Evolutionary conservation across 192 early-diverging fungal genomes (phyloP), one percentile per base, ranked within the genome.

Genomic region (Umbelopsis isabellina): DNA sequence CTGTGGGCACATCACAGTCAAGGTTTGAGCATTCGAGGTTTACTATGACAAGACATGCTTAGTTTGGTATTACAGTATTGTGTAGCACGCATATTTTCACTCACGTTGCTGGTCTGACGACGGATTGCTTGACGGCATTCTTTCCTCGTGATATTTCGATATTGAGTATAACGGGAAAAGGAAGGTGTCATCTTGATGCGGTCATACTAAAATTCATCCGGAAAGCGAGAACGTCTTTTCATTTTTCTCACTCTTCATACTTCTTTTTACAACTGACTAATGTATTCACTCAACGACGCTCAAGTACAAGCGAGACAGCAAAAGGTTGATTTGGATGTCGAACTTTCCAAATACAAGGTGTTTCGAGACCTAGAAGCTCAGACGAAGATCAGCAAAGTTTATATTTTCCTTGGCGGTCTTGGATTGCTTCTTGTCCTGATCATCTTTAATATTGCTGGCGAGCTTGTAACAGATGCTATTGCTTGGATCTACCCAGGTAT

Each of bases 351-450:
- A 69, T 76, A 90, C 52, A 85, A 90, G 16, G 52, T 87, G 46
- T 82, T 91, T 10, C 79, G 83, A 65, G 85, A 89, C 45, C 72
- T 95, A 65, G 89, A 98, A 83, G 80, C 80, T 35, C 79, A 81
- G 65, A 93, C 91, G 12, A 86, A 90, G n/a, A 84, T 98, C 55
- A 90, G 91, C 77, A 99, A 99, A 77, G 91, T 90, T n/a, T 96
- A 96, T 79, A 65, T 92, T 20, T 88, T 84, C 35, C 65, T 80
- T 22, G 95, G 92, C 11, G 72, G 84, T 23, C 87, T 78, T 27
- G 78, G 74, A 8, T 72, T 96, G 44, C 53, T 89, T 37, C 71
- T 90, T 61, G 49, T 93, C n/a, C 86, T 97, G 72, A 91, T 97
- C 72, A 91, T 97, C 77, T 92, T 99, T 78, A 97, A 99, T 79